Conservation (phyloP, 176 grass and related monocot genomes). For the Juncus effusus region DNA sequence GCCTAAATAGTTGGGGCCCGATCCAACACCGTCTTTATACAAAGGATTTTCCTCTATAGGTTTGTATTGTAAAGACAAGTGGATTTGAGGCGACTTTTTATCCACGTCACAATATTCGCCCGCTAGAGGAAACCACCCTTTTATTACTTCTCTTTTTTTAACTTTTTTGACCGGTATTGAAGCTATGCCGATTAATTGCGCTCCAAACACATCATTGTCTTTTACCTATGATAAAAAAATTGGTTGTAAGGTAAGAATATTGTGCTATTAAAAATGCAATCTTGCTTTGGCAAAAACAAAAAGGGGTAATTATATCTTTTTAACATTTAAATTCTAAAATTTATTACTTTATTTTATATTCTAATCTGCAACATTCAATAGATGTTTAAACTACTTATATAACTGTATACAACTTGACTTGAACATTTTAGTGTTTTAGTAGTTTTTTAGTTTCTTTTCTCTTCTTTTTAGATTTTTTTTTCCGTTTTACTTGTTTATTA, state of each 20-base stretch:
- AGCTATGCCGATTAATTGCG: slow-evolving; percentile 83
- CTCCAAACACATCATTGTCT: slow-evolving; percentile 91
- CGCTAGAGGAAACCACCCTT: slow-evolving; percentile 68
- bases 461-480: too few species aligned
- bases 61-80: slow-evolving; percentile 66
- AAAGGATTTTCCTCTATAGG: slow-evolving; percentile 53
- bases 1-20: slow-evolving; percentile 38
- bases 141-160: slow-evolving; percentile 36
- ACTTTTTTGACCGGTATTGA: slow-evolving; percentile 65
- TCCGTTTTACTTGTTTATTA: too few species aligned
- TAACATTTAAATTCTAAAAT: too few species aligned
- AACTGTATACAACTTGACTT: too few species aligned
- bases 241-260: too few species aligned
- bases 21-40: slow-evolving; percentile 58
- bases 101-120: slow-evolving; percentile 30
- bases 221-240: slow-evolving; percentile 15
- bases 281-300: not conserved
- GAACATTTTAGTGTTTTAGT: too few species aligned
- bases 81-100: slow-evolving; percentile 42
- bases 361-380: too few species aligned
- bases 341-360: too few species aligned
- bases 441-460: too few species aligned
- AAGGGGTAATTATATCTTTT: slow-evolving; percentile 1
- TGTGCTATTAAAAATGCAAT: too few species aligned
- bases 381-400: too few species aligned